These are phyloP conservation scores for Pouteria glomerata DNA, from an alignment of 148 eudicot genomes.

Conservation along the genomic window DNA sequence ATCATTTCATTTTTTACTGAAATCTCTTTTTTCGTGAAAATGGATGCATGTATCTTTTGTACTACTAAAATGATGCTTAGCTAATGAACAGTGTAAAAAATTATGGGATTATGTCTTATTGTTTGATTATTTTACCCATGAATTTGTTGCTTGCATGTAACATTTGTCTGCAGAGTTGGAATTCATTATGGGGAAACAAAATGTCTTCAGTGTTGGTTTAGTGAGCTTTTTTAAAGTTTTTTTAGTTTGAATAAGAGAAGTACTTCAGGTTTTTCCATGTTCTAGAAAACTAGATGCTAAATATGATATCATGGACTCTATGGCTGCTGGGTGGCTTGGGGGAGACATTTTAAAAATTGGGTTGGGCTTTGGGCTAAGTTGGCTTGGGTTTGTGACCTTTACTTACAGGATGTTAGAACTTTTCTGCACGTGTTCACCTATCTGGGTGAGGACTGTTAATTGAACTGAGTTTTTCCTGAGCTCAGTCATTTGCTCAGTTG, in stretches of 20 bases:
- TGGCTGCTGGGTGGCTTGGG: background rate
- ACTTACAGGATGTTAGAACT: background rate
- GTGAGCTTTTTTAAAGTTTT: background rate
- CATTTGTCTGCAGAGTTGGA: no score
- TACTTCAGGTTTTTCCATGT: background rate
- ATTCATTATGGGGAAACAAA: no score
- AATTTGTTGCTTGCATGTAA: background rate
- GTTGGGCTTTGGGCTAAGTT: no score
- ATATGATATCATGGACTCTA: background rate
- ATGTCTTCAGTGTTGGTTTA: background rate
- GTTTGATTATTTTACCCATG: background rate
- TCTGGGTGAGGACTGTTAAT: background rate
- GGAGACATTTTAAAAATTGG: background rate
- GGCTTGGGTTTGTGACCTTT: no score
- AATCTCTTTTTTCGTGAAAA: background rate
- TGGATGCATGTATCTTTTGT: background rate
- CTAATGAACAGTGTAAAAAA: background rate
- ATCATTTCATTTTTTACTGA: background rate
- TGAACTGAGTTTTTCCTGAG: no score
- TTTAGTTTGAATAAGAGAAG: background rate
- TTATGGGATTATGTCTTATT: background rate
- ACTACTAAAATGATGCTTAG: background rate
- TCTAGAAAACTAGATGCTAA: background rate
- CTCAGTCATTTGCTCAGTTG: no score
- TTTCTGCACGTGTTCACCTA: background rate